Evolutionary conservation across 441 rosid genomes (phyloP).

Genomic region (Brassica balearica): DNA sequence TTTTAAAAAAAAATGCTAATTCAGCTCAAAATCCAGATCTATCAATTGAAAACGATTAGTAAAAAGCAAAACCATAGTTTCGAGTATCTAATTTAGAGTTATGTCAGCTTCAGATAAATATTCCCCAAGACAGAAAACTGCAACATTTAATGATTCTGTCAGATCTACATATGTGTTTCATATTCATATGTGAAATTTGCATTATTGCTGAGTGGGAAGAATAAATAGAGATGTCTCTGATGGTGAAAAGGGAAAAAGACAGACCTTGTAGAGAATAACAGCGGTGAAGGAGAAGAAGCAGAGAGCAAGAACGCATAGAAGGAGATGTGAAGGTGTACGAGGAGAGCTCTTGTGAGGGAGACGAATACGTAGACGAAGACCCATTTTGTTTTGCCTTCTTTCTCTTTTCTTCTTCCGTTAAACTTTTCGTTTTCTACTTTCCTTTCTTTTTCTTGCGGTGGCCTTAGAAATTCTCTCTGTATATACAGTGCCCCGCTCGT

Average conservation of each 20-base stretch:
- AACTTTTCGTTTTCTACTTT: slow-evolving; percentile 5
- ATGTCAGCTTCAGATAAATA: slow-evolving; percentile 20
- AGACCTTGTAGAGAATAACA: slow-evolving; percentile 72
- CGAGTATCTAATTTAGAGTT: slow-evolving; percentile 10
- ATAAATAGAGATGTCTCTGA: not conserved
- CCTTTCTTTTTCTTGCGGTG: not conserved
- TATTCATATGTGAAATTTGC: not conserved
- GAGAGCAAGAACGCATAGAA: slow-evolving; percentile 55
- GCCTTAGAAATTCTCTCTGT: slow-evolving; percentile 29
- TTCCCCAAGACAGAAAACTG: not conserved
- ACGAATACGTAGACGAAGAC: slow-evolving; percentile 46
- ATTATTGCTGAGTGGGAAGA: not conserved
- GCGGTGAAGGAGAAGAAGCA: slow-evolving; percentile 62
- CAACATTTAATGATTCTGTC: not conserved
- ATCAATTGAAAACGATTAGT: slow-evolving; percentile 9
- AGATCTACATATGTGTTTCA: not conserved
- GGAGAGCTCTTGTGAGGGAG: slow-evolving; percentile 45
- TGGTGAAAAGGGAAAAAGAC: not conserved
- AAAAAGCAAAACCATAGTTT: not conserved
- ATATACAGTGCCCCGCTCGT: slow-evolving; percentile 36
- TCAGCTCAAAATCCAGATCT: slow-evolving; percentile 31
- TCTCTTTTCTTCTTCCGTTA: not conserved
- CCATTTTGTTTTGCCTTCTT: slow-evolving; percentile 8
- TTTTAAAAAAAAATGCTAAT: not conserved
- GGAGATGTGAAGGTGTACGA: slow-evolving; percentile 59